Evolutionary conservation across 495 filamentous ascomycete genomes (phyloP).

Genomic region (Aspergillus diversus): DNA sequence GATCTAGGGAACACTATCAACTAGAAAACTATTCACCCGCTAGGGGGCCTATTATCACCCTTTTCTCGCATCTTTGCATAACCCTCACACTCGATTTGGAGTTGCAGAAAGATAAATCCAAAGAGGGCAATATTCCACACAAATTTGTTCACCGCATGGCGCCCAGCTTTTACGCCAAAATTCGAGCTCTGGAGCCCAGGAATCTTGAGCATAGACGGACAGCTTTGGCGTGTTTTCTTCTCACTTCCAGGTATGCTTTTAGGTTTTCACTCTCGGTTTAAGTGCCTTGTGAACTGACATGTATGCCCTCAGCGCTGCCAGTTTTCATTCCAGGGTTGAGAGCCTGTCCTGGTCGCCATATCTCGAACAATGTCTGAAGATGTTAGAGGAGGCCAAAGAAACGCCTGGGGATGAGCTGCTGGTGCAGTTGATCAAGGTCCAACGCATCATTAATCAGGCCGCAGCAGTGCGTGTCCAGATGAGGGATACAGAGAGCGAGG

Average conservation of each 20-base stretch:
- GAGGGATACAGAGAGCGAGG: conserved; percentile 14
- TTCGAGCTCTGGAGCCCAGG: conserved; percentile 24
- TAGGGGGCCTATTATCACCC: conserved; percentile 23
- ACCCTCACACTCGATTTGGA: conserved; percentile 53
- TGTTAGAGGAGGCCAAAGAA: conserved; percentile 40
- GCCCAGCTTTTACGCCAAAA: conserved; percentile 7
- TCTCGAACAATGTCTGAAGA: conserved; percentile 46
- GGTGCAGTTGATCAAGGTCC: conserved; percentile 43
- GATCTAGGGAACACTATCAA: conserved; percentile 20
- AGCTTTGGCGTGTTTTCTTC: conserved; percentile 47
- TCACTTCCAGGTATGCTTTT: conserved; percentile 43
- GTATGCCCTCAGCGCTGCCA: conserved; percentile 34
- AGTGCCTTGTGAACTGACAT: background rate
- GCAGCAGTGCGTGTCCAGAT: conserved; percentile 6
- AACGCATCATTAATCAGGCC: conserved; percentile 35
- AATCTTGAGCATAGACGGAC: conserved; percentile 51
- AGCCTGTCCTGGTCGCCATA: conserved; percentile 46
- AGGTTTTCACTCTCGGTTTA: conserved; percentile 12
- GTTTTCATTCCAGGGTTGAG: conserved; percentile 41
- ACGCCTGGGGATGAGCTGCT: conserved; percentile 46
- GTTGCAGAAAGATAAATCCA: conserved; percentile 40
- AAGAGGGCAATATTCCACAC: conserved; percentile 18
- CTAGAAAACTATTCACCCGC: background rate
- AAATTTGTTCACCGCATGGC: background rate
- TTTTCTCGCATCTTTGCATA: conserved; percentile 46